Percentiles rank a stretch among this genome's conserved stretches.
phyloP scores from a whole-genome alignment of 176 grass and related monocot species.

The Saccharum spontaneum region DNA sequence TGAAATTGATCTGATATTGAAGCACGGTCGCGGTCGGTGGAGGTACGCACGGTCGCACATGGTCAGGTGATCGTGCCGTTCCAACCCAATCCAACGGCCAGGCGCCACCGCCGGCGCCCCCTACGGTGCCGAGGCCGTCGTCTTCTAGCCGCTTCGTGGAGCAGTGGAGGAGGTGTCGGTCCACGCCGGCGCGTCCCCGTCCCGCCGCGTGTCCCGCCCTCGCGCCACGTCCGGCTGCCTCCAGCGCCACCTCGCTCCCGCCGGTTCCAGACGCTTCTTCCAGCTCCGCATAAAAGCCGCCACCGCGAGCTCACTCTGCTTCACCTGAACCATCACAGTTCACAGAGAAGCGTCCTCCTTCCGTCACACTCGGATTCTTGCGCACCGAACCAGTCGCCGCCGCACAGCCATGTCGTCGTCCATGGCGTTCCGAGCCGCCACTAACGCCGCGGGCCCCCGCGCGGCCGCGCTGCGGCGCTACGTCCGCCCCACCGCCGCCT shows the following conservation, averaged over 20 bases:
- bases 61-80: neutral
- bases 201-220: neutral
- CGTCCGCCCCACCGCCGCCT: neutral
- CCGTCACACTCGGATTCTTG: neutral
- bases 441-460: neutral
- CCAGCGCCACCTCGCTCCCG: slow-evolving; percentile 21
- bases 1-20: too few relatives aligned
- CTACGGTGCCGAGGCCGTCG: neutral
- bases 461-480: neutral
- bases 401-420: neutral
- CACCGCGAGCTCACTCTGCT: neutral
- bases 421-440: slow-evolving; percentile 21
- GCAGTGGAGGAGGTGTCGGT: neutral
- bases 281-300: neutral
- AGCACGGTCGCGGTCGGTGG: too few relatives aligned
- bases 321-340: neutral
- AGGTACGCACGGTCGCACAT: neutral
- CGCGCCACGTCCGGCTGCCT: slow-evolving; percentile 6
- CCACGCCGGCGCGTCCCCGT: neutral
- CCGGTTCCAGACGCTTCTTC: slow-evolving; percentile 12
- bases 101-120: neutral
- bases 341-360: neutral
- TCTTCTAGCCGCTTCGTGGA: slow-evolving; percentile 1
- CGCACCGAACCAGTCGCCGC: neutral
- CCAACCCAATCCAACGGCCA: neutral